Evolutionary conservation across 768 basidiomycete genomes (phyloP).

Genomic region (Mycena leptocephala): DNA sequence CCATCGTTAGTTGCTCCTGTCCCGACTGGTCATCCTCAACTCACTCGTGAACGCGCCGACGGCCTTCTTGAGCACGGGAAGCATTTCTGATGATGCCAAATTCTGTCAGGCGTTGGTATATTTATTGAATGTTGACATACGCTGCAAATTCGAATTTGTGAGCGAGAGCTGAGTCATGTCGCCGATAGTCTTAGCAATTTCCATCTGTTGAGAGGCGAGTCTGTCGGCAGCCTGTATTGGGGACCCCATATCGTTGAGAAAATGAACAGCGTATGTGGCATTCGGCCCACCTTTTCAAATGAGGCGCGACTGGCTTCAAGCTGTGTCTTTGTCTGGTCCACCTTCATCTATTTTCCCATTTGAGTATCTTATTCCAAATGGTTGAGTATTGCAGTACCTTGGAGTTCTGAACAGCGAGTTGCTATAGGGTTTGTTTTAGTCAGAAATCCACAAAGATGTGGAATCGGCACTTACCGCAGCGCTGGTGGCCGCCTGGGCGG

Average conservation of each 20-base stretch:
- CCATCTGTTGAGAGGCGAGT: not conserved
- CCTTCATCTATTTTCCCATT: not conserved
- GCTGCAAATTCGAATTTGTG: not conserved
- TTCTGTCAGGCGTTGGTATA: too few relatives aligned
- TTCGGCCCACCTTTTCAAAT: not conserved
- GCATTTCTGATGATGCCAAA: not conserved
- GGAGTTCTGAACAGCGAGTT: not conserved
- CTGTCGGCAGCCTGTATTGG: not conserved
- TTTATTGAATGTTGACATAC: not conserved
- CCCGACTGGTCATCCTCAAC: not conserved
- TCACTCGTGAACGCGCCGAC: not conserved
- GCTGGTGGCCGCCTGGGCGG: not conserved
- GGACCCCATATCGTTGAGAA: too few relatives aligned
- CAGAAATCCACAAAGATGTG: not conserved
- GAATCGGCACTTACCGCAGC: not conserved
- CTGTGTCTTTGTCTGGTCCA: not conserved
- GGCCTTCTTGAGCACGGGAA: not conserved
- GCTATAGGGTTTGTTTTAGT: not conserved
- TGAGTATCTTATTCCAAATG: not conserved
- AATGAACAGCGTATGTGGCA: not conserved
- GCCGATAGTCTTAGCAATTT: not conserved
- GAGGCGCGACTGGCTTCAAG: not conserved
- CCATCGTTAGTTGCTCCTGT: not conserved
- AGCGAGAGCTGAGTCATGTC: not conserved
- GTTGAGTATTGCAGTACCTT: not conserved